phyloP scores from a whole-genome alignment of 192 early-diverging fungal genomes.

The Rhizoclosmatium sp. region DNA sequence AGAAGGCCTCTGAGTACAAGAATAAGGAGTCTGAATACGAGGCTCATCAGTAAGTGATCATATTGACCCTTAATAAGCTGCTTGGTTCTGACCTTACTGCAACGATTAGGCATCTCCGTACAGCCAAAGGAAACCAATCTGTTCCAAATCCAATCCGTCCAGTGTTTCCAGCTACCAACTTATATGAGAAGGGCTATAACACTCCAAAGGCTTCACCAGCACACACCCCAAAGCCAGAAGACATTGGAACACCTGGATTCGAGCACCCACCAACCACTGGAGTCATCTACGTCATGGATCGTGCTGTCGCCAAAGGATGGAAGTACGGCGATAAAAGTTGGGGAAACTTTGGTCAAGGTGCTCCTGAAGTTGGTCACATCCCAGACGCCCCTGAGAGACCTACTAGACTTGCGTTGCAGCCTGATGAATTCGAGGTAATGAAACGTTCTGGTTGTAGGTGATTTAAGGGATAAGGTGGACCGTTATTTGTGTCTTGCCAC shows the following conservation, averaged over 20 bases:
- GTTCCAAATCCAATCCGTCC: too few species aligned
- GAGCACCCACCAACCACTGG: slow-evolving; percentile 12
- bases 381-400: slow-evolving; percentile 42
- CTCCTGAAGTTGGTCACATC: slow-evolving; percentile 58
- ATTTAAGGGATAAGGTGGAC: too few species aligned
- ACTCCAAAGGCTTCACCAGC: neutral
- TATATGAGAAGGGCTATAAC: neutral
- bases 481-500: too few species aligned
- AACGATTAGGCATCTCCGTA: neutral
- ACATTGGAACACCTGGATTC: slow-evolving; percentile 12
- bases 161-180: too few species aligned
- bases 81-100: too few species aligned
- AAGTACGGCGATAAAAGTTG: slow-evolving; percentile 46
- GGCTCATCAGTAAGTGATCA: too few species aligned
- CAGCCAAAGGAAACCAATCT: neutral
- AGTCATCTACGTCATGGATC: slow-evolving; percentile 56
- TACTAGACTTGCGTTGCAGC: slow-evolving; percentile 29
- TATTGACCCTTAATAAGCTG: too few species aligned
- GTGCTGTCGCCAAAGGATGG: slow-evolving; percentile 55
- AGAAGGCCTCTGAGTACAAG: too few species aligned
- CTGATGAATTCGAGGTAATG: slow-evolving; percentile 40
- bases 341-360: slow-evolving; percentile 58
- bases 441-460: slow-evolving; percentile 8
- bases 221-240: neutral
- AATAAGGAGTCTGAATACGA: too few species aligned